Base-by-base conservation (phyloP, 2,329 filamentous ascomycete species). In the Ilyonectria robusta region DNA sequence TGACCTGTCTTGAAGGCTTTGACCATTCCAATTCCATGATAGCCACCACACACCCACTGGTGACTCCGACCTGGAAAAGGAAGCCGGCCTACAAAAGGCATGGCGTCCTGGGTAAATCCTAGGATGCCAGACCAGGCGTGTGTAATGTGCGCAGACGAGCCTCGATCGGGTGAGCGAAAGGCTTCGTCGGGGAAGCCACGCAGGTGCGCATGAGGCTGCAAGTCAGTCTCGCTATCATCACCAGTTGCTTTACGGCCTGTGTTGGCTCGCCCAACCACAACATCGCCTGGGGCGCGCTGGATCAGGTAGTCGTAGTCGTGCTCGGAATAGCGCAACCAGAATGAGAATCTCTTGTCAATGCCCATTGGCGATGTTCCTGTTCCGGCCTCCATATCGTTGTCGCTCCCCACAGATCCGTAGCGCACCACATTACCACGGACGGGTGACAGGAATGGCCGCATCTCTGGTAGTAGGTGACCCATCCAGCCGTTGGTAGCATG, bases 401-500 rank as follows among this genome's bases (percentile, higher is more conserved):
- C 48, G 33, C 17, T 42, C 19, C 8, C 29, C 2, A 15, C 10
- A 13, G n/a, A 37, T 1, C 37, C 29, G n/a, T 66, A 37, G 3
- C n/a, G 40, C 4, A 67, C 48, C 1, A 66, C 65, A 33, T 68
- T 67, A 4, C 26, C 65, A 4, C 68, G 17, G 7, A 66, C 66
- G 1, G 65, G 62, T 6, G 59, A 68, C 5, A 63, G 35, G 4
- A 55, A 66, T 8, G 26, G 59, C n/a, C 67, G 51, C 64, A 76
- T 59, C 44, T 76, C 73, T 3, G 71, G 74, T 2, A 77, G 46
- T 1, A 76, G 59, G n/a, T 68, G 61, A 9, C 73, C 68, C 15
- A 75, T 56, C 66, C 72, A 77, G n/a, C 61, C 75, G 37, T 78
- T 78, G 9, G 74, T 75, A 5, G 74, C 73, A 26, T 76, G 73